Evolutionary conservation across 192 early-diverging fungal genomes (phyloP).

Genomic region (Paraglomus brasilianum): DNA sequence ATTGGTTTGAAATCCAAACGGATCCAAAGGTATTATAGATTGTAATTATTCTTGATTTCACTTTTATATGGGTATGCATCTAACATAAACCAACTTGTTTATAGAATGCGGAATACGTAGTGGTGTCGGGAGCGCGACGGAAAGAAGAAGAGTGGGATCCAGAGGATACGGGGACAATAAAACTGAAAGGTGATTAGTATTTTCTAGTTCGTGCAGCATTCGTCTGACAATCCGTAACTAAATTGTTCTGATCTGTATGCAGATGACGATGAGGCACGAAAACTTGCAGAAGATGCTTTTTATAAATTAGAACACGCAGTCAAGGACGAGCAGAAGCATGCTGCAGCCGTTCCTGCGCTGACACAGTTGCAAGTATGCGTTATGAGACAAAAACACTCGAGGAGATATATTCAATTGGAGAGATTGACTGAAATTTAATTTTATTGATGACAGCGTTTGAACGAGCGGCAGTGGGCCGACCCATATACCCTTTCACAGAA

Average conservation of each 20-base stretch:
- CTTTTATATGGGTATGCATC: neutral
- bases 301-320: slow-evolving; percentile 62
- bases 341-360: slow-evolving; percentile 48
- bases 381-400: slow-evolving; percentile 57
- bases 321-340: slow-evolving; percentile 48
- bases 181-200: slow-evolving; percentile 53
- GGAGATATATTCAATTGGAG: slow-evolving; percentile 52
- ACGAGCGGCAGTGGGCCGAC: slow-evolving; percentile 76
- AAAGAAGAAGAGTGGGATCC: slow-evolving; percentile 76
- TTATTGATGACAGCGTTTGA: slow-evolving; percentile 59
- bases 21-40: slow-evolving; percentile 73
- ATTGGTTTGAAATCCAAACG: slow-evolving; percentile 91
- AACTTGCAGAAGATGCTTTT: slow-evolving; percentile 48
- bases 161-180: slow-evolving; percentile 61
- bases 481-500: slow-evolving; percentile 71
- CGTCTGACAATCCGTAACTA: slow-evolving; percentile 26
- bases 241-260: slow-evolving; percentile 3
- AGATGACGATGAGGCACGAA: slow-evolving; percentile 52
- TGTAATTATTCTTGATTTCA: neutral
- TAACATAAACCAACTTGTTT: neutral
- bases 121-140: slow-evolving; percentile 69
- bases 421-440: slow-evolving; percentile 45
- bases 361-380: slow-evolving; percentile 48
- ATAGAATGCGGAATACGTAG: slow-evolving; percentile 66
- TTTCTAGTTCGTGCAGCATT: slow-evolving; percentile 9